Percentiles rank a stretch among this genome's conserved stretches.
phyloP scores from a whole-genome alignment of 352 stramenopile genomes.

The Phytopythium delawarense region DNA sequence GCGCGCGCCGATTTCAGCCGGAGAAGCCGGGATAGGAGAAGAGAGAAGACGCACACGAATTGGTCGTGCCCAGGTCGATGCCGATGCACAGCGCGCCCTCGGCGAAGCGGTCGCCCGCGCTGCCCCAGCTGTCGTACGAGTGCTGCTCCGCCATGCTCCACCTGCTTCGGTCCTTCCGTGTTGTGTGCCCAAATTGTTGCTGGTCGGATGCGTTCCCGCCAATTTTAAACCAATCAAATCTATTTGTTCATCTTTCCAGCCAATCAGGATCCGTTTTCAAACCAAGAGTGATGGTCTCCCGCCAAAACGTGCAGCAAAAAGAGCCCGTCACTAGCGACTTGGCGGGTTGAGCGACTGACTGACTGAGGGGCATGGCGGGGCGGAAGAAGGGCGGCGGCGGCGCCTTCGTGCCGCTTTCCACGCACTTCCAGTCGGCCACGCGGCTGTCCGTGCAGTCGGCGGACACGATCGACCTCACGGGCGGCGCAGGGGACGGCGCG shows the following conservation, averaged over 20 bases:
- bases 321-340: not conserved
- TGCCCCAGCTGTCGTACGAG: conserved; percentile 79
- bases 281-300: conserved; percentile 9
- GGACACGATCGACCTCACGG: conserved; percentile 51
- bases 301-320: conserved; percentile 1
- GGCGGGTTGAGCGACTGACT: too few relatives aligned
- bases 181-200: not conserved
- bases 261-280: not conserved
- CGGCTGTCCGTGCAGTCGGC: conserved; percentile 3
- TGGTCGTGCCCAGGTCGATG: conserved; percentile 99
- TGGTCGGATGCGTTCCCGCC: not conserved
- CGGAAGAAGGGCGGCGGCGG: not conserved
- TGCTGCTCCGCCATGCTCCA: conserved; percentile 7
- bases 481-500: conserved; percentile 4
- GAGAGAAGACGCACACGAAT: conserved; percentile 88
- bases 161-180: conserved; percentile 12
- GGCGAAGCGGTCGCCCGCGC: conserved; percentile 56
- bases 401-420: conserved; percentile 45
- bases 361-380: not conserved
- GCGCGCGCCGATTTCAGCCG: not conserved
- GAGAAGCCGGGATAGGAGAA: not conserved
- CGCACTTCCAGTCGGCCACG: conserved; percentile 47
- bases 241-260: too few relatives aligned
- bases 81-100: conserved; percentile 90
- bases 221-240: not conserved